A percentile compares a stretch with the other conserved stretches of the same genome.
These are phyloP conservation scores for Heterobasidion occidentale DNA, from an alignment of 1,284 basidiomycete genomes.

Conservation along the genomic window DNA sequence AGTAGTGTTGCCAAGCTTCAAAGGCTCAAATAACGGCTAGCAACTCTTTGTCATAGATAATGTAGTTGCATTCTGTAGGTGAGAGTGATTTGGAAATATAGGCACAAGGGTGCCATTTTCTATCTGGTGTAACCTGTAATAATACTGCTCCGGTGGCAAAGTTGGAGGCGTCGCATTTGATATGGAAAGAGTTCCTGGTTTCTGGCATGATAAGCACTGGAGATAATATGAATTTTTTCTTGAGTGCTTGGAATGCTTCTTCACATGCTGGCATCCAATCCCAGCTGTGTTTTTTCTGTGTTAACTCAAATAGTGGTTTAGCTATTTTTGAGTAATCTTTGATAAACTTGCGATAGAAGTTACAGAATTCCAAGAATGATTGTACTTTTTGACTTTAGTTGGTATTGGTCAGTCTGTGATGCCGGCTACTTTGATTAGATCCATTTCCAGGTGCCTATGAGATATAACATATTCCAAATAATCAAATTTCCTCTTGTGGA, in stretches of 20 bases:
- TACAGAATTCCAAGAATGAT: conserved; percentile 30
- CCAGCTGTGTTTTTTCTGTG: conserved; percentile 6
- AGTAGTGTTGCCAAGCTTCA: conserved; percentile 30
- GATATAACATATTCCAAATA: conserved; percentile 31
- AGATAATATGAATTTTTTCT: not conserved
- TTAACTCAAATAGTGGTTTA: conserved; percentile 17
- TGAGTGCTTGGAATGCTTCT: not conserved
- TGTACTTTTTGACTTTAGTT: conserved; percentile 16
- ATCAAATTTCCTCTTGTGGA: conserved; percentile 20
- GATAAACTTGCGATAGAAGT: conserved; percentile 34
- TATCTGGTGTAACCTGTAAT: conserved; percentile 10
- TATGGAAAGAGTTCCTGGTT: conserved; percentile 2
- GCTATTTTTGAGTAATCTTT: conserved; percentile 20
- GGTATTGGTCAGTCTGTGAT: conserved; percentile 27
- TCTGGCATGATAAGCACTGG: not conserved
- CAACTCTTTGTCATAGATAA: conserved; percentile 15
- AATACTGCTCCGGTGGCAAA: conserved; percentile 10
- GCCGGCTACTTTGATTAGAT: conserved; percentile 28
- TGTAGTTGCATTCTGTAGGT: conserved; percentile 23
- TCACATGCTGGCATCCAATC: not conserved
- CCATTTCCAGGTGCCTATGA: conserved; percentile 22
- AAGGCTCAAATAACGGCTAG: conserved; percentile 30
- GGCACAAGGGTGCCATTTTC: conserved; percentile 16
- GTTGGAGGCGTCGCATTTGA: conserved; percentile 9
- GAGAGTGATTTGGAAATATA: conserved; percentile 19